Base-by-base conservation (phyloP, 2,329 filamentous ascomycete species). In the Phyllosticta paracitricarpa region DNA sequence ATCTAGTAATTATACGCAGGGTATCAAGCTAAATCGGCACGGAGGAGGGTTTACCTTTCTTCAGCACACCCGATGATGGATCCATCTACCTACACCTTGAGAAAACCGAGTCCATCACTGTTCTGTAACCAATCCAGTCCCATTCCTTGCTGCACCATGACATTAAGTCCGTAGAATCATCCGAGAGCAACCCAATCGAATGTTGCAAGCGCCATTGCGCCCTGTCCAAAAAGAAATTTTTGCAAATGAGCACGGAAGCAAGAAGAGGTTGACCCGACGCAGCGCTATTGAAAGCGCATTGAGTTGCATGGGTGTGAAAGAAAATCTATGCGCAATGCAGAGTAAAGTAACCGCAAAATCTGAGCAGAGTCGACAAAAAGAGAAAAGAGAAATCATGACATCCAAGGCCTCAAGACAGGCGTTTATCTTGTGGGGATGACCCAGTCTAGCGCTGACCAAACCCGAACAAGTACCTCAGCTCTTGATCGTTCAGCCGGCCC, bases 381-480 rank as follows among this genome's bases (percentile, higher is more conserved):
- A 5, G 4, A 17, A n/a, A n/a, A 6, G 3, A 7, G 14, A n/a
- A 48, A 30, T 6, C 28, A 30, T 30, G 9, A 2, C 28, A 30
- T 8, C 28, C 28, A 30, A 30, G 9, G 40, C 7, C 14, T 3
- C 14, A 14, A 19, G n/a, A n/a, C 40, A 6, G 40, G 40, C 40
- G 1, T 17, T 2, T 7, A n/a, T 48, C n/a, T 48, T 48, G 6
- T 17, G 40, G 40, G 6, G 14, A 19, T n/a, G 14, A 48, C n/a
- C 40, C 40, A 48, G 14, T 6, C 9, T 48, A 48, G 6, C 40
- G 40, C 3, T 4, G 14, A 48, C 40, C 40, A 25, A 54, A 10
- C 9, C 54, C 83, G 69, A 93, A 90, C 63, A 95, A 78, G 67
- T 83, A 91, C 51, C 81, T 83, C 54, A 95, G 79, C 67, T 95